These are phyloP conservation scores for Geopyxis carbonaria DNA, from an alignment of 495 filamentous ascomycete species.

Conservation along the genomic window DNA sequence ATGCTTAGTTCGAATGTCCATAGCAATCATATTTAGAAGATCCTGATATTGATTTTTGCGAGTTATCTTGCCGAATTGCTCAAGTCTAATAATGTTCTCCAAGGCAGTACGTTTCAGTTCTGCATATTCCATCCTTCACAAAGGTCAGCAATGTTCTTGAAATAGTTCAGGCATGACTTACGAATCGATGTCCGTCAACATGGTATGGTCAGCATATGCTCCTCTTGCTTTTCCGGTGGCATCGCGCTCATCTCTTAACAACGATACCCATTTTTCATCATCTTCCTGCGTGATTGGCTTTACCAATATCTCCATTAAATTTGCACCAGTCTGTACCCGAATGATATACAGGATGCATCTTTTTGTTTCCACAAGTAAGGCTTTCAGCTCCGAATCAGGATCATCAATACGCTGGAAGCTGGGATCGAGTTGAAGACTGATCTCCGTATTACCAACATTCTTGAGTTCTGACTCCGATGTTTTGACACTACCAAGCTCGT, in stretches of 20 bases:
- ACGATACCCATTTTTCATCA: slow-evolving; percentile 65
- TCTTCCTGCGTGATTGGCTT: slow-evolving; percentile 76
- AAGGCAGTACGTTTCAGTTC: slow-evolving; percentile 84
- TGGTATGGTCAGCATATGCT: slow-evolving; percentile 80
- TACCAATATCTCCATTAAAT: slow-evolving; percentile 87
- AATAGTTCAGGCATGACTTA: slow-evolving; percentile 5
- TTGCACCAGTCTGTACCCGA: slow-evolving; percentile 78
- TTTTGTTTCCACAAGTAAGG: slow-evolving; percentile 95
- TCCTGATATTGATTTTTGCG: slow-evolving; percentile 93
- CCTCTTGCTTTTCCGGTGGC: slow-evolving; percentile 51
- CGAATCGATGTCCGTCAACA: slow-evolving; percentile 62
- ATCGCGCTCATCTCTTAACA: slow-evolving; percentile 70
- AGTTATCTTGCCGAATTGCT: slow-evolving; percentile 67
- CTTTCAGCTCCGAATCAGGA: slow-evolving; percentile 77
- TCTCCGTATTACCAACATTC: slow-evolving; percentile 72
- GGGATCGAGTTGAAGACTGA: slow-evolving; percentile 76
- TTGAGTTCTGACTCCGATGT: slow-evolving; percentile 86
- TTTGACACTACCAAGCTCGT: slow-evolving; percentile 87
- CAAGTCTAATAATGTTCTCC: slow-evolving; percentile 82
- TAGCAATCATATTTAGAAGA: slow-evolving; percentile 84
- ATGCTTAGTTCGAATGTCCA: slow-evolving; percentile 95
- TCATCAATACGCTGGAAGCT: slow-evolving; percentile 85
- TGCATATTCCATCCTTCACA: slow-evolving; percentile 57
- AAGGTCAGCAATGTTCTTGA: slow-evolving; percentile 8
- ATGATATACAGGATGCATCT: slow-evolving; percentile 96